Base-by-base conservation (phyloP, 2,329 filamentous ascomycete genomes). In the Alternaria triticina region DNA sequence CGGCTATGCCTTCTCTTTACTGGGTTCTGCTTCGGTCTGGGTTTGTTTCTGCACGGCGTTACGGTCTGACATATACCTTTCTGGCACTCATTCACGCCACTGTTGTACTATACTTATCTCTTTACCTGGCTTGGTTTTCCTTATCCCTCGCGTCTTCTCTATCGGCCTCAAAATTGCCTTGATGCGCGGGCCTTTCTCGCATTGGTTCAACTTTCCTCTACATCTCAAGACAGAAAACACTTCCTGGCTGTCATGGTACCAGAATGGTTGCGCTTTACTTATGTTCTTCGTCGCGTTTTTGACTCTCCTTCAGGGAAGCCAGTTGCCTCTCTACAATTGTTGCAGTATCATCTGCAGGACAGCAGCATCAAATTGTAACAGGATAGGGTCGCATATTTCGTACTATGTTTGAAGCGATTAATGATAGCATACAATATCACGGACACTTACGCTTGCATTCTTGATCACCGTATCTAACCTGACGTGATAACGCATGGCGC, bases 51-150 rank as follows among this genome's bases (percentile, higher is more conserved):
- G 36, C 40, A 59, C 17, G 47, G 57, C 28, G 43, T 59, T 28
- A 17, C 27, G 40, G 20, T 22, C 52, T 11, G 54, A 12, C n/a
- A 46, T 13, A 44, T 25, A 17, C 10, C 9, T 45, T 52, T 57
- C 59, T 57, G 54, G 54, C 46, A 15, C 44, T 57, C 33, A 28
- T 40, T 45, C 12, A 28, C 9, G 30, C 20, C 43, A 33, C 33
- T 54, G 43, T 54, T 59, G 27, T 59, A 54, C 49, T 59, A 49
- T 58, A 23, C 25, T 47, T 43, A 44, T 45, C 45, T 45, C 33
- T 61, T 61, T 15, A 20, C 10, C 20, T 25, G 17, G n/a, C 5
- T 25, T 43, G 47, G 15, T 36, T 54, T 52, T 8, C 13, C 6
- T 51, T 25, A 3, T n/a, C 9, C 12, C 12, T 25, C 49, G 20